Base-by-base conservation (phyloP, 345 rosid species). In the Populus nigra region DNA sequence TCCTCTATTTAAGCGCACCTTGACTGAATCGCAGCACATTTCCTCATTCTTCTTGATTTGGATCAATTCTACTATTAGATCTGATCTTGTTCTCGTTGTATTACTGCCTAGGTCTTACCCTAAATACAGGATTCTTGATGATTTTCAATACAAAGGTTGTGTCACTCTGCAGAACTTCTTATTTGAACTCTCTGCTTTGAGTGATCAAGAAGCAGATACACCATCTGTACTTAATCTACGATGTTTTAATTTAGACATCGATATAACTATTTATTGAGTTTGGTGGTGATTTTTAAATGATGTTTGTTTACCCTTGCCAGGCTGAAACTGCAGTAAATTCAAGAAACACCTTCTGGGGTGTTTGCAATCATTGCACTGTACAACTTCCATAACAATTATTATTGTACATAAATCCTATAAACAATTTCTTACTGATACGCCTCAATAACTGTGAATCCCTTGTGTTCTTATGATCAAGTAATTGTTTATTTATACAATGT, bases 351-450 rank as follows among this genome's bases (percentile, higher is more conserved):
- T 68, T 36, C 38, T 7, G 55, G 55, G 41, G 59, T 55, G 22
- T 47, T 62, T 72, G 59, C 53, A 39, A n/a, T 5, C 20, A 50
- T 35, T 31, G 57, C 49, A 8, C 17, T 18, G 29, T 23, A 3
- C 29, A 25, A 23, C 65, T 35, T 27, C 16, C 38, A 38, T 59
- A 20, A 27, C 78, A 27, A 20, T 25, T 4, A 47, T 45, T 49
- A 49, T 31, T 77, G 75, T 72, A 72, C 76, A 65, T 65, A 65
- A 63, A 65, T 18, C 47, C 25, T 33, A 1, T n/a, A 63, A 71
- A 36, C 65, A 45, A 62, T 47, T 59, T 77, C 55, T 43, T 38
- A 27, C 43, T 27, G 10, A 23, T 31, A 77, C 0, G 27, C 20
- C n/a, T 68, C 38, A 18, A 12, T 74, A 31, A 74, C 39, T 17